phyloP scores from a whole-genome alignment of 352 stramenopile genomes.

The Phytophthora pluvialis region DNA sequence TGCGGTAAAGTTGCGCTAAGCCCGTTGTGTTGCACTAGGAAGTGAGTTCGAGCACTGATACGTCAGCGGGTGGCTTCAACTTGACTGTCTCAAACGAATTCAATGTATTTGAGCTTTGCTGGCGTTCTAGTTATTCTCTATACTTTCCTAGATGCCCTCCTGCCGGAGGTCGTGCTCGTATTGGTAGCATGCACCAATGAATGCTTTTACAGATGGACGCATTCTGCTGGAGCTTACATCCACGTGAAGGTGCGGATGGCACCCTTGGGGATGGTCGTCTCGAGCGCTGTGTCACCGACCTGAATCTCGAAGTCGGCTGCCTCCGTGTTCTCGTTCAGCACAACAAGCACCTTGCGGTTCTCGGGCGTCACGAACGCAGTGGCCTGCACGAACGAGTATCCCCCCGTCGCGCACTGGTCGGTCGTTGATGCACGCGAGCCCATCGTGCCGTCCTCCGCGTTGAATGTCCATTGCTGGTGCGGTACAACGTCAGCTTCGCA shows the following conservation, averaged over 20 bases:
- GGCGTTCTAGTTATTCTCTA: background rate
- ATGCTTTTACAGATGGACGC: background rate
- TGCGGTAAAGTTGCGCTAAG: constrained; percentile 1
- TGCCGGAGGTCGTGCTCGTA: background rate
- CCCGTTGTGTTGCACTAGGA: background rate
- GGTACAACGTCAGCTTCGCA: constrained; percentile 39
- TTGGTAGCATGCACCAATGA: background rate
- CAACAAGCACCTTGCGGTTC: constrained; percentile 75
- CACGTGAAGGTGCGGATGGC: constrained; percentile 61
- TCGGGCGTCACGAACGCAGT: constrained; percentile 72
- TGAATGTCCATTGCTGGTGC: constrained; percentile 71
- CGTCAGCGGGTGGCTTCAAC: constrained; percentile 4
- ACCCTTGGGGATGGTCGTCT: constrained; percentile 52
- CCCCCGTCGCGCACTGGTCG: constrained; percentile 74
- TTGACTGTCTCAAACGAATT: background rate
- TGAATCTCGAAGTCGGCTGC: constrained; percentile 64
- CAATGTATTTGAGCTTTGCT: constrained; percentile 2
- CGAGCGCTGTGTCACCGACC: constrained; percentile 44
- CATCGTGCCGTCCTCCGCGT: constrained; percentile 49
- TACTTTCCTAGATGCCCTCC: background rate
- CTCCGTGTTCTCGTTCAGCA: constrained; percentile 85
- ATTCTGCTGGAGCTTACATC: constrained; percentile 13
- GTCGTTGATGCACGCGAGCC: constrained; percentile 36
- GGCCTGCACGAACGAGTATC: constrained; percentile 76
- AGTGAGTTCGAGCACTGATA: background rate